Evolutionary conservation across 352 stramenopile genomes (phyloP).

Genomic region (Pythium guiyangense): DNA sequence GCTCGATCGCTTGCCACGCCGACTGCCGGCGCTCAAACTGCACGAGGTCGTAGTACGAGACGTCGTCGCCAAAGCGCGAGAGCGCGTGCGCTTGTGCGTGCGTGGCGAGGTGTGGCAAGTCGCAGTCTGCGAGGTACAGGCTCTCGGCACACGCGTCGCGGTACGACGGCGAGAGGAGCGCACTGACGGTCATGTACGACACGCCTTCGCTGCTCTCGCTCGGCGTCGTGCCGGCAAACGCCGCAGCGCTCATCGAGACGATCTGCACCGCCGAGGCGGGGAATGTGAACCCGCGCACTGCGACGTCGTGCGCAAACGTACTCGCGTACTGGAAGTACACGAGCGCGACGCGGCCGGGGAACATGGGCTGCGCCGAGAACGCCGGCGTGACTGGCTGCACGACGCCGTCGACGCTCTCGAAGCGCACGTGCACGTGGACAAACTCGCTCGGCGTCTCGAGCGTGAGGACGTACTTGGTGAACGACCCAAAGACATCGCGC

Average conservation of each 20-base stretch:
- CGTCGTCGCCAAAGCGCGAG: constrained; percentile 30
- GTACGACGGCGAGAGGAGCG: constrained; percentile 28
- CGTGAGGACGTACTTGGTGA: constrained; percentile 31
- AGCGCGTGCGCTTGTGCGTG: constrained; percentile 15
- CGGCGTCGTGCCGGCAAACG: neutral
- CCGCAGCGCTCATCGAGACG: neutral
- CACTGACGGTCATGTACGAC: constrained; percentile 2
- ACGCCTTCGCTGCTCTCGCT: neutral
- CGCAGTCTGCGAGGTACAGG: constrained; percentile 35
- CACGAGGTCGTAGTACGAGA: constrained; percentile 23
- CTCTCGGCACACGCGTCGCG: constrained; percentile 19
- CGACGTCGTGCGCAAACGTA: constrained; percentile 34
- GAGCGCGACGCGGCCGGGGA: constrained; percentile 23
- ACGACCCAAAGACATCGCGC: constrained; percentile 16
- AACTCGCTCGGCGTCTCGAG: constrained; percentile 32
- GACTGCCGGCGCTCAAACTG: constrained; percentile 29
- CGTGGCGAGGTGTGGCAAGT: constrained; percentile 14
- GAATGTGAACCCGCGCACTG: constrained; percentile 8
- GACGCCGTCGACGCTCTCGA: constrained; percentile 27
- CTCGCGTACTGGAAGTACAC: constrained; percentile 38
- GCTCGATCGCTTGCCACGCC: constrained; percentile 20
- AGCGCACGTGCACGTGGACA: constrained; percentile 26
- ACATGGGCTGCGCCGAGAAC: constrained; percentile 31
- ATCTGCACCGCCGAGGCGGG: constrained; percentile 4
- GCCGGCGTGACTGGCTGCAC: constrained; percentile 22